Evolutionary conservation across 495 filamentous ascomycete genomes (phyloP).

Genomic region (Penicillium cinerascens): DNA sequence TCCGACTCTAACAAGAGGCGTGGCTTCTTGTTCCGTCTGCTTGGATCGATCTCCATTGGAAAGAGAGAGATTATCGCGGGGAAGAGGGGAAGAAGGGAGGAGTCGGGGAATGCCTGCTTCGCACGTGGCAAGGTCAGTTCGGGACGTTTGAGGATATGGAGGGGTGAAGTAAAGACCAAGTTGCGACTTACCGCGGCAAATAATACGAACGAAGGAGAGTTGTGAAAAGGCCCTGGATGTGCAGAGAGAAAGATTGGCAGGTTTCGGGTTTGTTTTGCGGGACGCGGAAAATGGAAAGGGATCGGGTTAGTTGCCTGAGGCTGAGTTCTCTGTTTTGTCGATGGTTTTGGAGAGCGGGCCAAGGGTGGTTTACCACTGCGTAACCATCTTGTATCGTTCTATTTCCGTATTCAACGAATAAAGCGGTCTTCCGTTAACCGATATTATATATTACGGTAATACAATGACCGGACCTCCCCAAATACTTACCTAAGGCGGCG

Average conservation of each 20-base stretch:
- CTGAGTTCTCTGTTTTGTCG: not conserved
- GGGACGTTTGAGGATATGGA: not conserved
- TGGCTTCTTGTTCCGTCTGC: constrained; percentile 77
- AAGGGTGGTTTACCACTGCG: not conserved
- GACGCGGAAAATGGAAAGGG: constrained; percentile 23
- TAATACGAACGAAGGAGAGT: not conserved
- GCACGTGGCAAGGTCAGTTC: not conserved
- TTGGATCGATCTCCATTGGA: constrained; percentile 69
- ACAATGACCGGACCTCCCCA: not conserved
- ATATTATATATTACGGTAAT: not conserved
- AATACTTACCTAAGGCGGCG: constrained; percentile 25
- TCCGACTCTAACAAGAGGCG: constrained; percentile 77
- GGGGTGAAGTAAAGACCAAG: not conserved
- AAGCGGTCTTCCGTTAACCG: not conserved
- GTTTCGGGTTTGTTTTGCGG: constrained; percentile 17
- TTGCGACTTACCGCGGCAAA: not conserved
- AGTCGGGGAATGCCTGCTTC: not conserved
- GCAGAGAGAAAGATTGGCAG: not conserved
- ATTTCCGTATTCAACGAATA: too few species aligned
- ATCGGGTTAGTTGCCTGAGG: constrained; percentile 6
- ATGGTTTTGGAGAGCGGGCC: not conserved
- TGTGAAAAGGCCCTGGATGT: not conserved
- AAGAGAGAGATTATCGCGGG: constrained; percentile 1
- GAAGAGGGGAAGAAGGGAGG: not conserved
- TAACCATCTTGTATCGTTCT: not conserved